These are phyloP conservation scores for Apostasia shenzhenica DNA, from an alignment of 106 monocot genomes.

Conservation along the genomic window DNA sequence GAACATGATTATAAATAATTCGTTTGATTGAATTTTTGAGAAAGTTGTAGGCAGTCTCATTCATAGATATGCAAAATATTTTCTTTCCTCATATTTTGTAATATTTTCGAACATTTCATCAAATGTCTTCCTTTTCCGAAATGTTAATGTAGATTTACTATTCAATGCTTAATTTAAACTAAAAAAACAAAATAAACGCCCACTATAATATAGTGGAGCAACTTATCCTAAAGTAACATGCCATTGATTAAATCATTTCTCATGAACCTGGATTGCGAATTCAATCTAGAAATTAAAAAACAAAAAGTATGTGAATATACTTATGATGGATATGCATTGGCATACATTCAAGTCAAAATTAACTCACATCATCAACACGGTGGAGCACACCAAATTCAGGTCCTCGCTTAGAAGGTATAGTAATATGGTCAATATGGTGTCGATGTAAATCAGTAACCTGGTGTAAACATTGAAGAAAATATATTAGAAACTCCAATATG, in stretches of 20 bases:
- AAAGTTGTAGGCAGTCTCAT: too few relatives aligned
- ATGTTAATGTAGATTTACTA: too few relatives aligned
- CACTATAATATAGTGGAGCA: too few relatives aligned
- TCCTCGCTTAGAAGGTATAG: slow-evolving; percentile 86
- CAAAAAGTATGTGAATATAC: not conserved
- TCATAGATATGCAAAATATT: too few relatives aligned
- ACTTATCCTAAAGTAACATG: too few relatives aligned
- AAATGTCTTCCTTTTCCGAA: too few relatives aligned
- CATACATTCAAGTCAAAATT: not conserved
- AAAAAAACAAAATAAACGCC: too few relatives aligned
- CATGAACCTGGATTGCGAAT: not conserved
- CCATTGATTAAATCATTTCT: not conserved
- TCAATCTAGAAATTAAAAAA: not conserved
- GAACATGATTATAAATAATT: too few relatives aligned
- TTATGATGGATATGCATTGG: not conserved
- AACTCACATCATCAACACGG: slow-evolving; percentile 97
- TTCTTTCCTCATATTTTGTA: too few relatives aligned
- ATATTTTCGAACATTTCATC: too few relatives aligned
- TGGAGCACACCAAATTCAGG: slow-evolving; percentile 57
- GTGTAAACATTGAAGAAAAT: not conserved
- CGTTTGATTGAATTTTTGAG: too few relatives aligned
- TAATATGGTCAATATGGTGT: slow-evolving; percentile 88
- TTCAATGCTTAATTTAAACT: too few relatives aligned
- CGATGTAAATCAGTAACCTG: slow-evolving; percentile 96
- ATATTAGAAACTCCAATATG: not conserved